Evolutionary conservation across 805 yeast species (phyloP), one percentile per base, ranked within the genome.

Genomic region (Metschnikowia koreensis): DNA sequence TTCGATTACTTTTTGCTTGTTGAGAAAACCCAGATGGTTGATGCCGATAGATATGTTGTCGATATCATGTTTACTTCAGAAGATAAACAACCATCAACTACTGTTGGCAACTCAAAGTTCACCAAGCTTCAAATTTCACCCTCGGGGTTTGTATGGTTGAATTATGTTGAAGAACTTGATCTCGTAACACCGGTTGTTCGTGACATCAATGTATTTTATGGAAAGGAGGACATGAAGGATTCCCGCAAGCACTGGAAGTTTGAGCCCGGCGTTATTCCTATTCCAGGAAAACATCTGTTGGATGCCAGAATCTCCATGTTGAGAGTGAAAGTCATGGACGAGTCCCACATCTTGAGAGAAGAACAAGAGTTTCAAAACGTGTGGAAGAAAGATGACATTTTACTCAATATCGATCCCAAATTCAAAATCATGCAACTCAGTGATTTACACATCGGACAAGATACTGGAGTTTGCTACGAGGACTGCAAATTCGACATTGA

Each of bases 381-480:
- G 16, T 40, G 57, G 28, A 63, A 60, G 48, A 42, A 49, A 38
- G 53, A 57, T 34, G 63, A 53, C 39, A 44, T 56, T 13, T 44
- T 64, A n/a, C 22, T 54, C 17, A 57, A 62, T 31, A 33, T 52
- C 4, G 51, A 53, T 26, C 47, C 57, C 9, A 63, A 61, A 9
- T 70, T 69, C 53, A 72, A 68, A 55, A 56, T 74, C 13, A 53
- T 74, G 41, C 78, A 74, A 54, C 41, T 74, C 31, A 66, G 73
- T 36, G 79, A 74, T 55, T 59, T 73, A 48, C 79, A 74, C 55
- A 68, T 70, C 52, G 71, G 74, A 17, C 68, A 65, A 46, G 60
- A 63, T 50, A 47, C 53, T 27, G 74, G 70, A 6, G 46, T 49
- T 1, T 63, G 66, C 47, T 50, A 46, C 13, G 58, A 58, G 22